Evolutionary conservation across 1,139 yeast species (phyloP), one percentile per base, ranked within the genome.

Genomic region (Arxiozyma slooffiae): DNA sequence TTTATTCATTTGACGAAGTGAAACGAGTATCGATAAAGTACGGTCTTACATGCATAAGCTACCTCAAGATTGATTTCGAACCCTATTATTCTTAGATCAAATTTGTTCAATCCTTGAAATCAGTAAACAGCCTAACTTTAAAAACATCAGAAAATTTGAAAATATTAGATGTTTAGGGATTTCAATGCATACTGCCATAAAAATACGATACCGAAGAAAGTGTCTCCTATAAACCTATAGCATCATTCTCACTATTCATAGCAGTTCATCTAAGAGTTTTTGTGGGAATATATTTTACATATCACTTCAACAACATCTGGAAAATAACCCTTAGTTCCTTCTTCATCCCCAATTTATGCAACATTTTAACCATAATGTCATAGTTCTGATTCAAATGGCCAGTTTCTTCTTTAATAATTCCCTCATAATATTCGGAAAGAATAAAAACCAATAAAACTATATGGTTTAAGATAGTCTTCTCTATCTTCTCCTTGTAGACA

Each of bases 371-470:
- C n/a, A 65, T 36, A 4, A 64, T 55, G 41, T 52, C 50, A 34
- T 56, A 60, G 26, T 62, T 50, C 40, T 56, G 57, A 37, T 46
- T 43, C 14, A 64, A 45, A 18, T 53, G 49, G 4, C 45, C 50
- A 8, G 39, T 41, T 20, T 55, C 53, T 7, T 40, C 47, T 16
- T 48, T 30, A 7, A 39, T 22, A 3, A 57, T 53, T 3, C 41
- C 30, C 16, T 47, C 50, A 42, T 53, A 49, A 44, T 61, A 63
- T 11, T 53, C 46, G 1, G 63, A 52, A 4, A 62, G 54, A 4
- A 63, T 50, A 22, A 53, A 55, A 49, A 64, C 64, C 50, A 63
- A 64, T 1, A 64, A 57, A 7, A 56, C 58, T 18, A 55, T 56
- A 45, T 64, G 60, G 40, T 60, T 57, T 9, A 62, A 21, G 18